phyloP scores from a whole-genome alignment of 2,329 filamentous ascomycete species.

The Leptographium flavum region DNA sequence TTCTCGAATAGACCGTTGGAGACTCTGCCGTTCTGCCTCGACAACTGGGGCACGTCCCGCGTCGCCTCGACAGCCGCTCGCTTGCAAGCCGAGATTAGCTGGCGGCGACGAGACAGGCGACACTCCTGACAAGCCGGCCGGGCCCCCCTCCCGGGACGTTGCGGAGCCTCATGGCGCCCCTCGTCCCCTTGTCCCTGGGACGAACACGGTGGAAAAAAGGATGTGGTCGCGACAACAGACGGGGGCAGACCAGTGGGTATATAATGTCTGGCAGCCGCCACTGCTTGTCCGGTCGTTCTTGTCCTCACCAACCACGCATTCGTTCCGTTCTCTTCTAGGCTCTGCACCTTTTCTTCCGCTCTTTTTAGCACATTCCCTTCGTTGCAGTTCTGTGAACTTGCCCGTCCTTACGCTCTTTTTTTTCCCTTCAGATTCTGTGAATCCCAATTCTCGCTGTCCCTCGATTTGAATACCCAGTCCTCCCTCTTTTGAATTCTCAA shows the following conservation, averaged over 20 bases:
- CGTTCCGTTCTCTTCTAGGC: constrained; percentile 3
- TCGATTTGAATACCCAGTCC: neutral
- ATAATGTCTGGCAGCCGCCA: neutral
- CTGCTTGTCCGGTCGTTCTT: neutral
- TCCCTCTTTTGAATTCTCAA: too few relatives aligned
- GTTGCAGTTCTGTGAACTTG: constrained; percentile 11
- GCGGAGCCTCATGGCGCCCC: too few relatives aligned
- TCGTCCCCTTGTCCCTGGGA: too few relatives aligned
- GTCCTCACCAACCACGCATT: constrained; percentile 5
- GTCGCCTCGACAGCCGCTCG: too few relatives aligned
- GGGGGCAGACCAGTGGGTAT: too few relatives aligned
- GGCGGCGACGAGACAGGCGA: too few relatives aligned
- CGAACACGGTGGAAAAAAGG: neutral
- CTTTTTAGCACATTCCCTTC: constrained; percentile 3
- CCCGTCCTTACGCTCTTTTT: constrained; percentile 1
- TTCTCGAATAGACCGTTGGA: too few relatives aligned
- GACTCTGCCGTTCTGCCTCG: neutral
- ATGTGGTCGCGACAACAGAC: too few relatives aligned
- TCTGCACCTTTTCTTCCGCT: constrained; percentile 6
- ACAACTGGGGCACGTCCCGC: too few relatives aligned
- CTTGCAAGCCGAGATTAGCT: too few relatives aligned
- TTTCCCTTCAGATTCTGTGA: constrained; percentile 5
- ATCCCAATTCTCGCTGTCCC: neutral
- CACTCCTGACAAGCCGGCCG: too few relatives aligned
- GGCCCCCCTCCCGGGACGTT: too few relatives aligned